A percentile compares a stretch with the other conserved stretches of the same genome.
Conservation (phyloP, 2,329 filamentous ascomycete genomes). For the Botryotinia calthae region DNA sequence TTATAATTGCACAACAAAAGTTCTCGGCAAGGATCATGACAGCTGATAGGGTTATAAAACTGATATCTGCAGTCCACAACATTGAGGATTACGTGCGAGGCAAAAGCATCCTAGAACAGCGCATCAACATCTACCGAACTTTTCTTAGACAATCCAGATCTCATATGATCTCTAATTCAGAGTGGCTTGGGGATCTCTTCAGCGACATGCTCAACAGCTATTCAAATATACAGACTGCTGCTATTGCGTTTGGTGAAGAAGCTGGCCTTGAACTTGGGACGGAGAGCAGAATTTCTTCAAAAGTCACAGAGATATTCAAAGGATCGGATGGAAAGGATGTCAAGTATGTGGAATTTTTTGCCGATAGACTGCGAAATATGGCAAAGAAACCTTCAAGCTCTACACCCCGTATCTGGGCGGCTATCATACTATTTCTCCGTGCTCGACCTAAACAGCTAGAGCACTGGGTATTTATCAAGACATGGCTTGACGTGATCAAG, state of each 20-base stretch:
- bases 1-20: slow-evolving; percentile 75
- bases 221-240: slow-evolving; percentile 71
- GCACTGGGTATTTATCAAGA: slow-evolving; percentile 68
- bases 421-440: slow-evolving; percentile 74
- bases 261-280: slow-evolving; percentile 67
- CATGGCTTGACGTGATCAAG: slow-evolving; percentile 78
- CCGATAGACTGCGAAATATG: slow-evolving; percentile 65
- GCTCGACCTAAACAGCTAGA: slow-evolving; percentile 55
- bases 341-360: slow-evolving; percentile 68
- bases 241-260: slow-evolving; percentile 71
- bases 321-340: slow-evolving; percentile 34
- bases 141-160: slow-evolving; percentile 69
- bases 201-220: slow-evolving; percentile 76
- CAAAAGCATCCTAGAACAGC: slow-evolving; percentile 75
- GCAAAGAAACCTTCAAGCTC: slow-evolving; percentile 59
- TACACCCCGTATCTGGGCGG: slow-evolving; percentile 87
- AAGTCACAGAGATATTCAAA: slow-evolving; percentile 63
- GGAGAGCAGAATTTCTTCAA: slow-evolving; percentile 64
- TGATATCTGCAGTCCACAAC: slow-evolving; percentile 68
- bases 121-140: slow-evolving; percentile 75
- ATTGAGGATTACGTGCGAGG: slow-evolving; percentile 73
- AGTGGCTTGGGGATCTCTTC: slow-evolving; percentile 83
- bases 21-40: slow-evolving; percentile 76
- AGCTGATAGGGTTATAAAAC: slow-evolving; percentile 62
- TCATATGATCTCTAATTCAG: slow-evolving; percentile 66